Base-by-base conservation (phyloP, 2,329 filamentous ascomycete genomes). In the Hypoxylon sp. region DNA sequence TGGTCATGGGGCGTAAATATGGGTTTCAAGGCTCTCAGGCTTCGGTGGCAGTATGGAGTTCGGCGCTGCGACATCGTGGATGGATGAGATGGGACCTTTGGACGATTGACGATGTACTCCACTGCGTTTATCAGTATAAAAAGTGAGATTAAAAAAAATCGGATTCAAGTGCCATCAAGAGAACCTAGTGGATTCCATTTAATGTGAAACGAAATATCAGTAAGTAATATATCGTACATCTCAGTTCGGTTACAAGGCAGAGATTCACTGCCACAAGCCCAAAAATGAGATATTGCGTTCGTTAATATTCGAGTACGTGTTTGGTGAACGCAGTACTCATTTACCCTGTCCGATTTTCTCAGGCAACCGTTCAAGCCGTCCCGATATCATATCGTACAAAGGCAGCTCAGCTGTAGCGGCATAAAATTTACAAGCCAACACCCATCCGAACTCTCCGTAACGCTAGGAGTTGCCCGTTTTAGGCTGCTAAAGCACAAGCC, bases 301-400 rank as follows among this genome's bases (percentile, higher is more conserved):
- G 18, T 40, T 40, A 32, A 55, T 52, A 26, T 52, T 36, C 8
- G 22, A 54, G 44, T 61, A 60, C 38, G 60, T 56, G 11, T 46
- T 18, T 22, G 50, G 30, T 49, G 42, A 48, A 32, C 22, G 9
- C 24, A 32, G 40, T 28, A 20, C 18, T 45, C 54, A 55, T 54
- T 24, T 45, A 14, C 36, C 32, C 30, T 45, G 22, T 54, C 22
- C 46, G 32, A 46, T 32, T 42, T 36, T 32, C 20, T 45, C 9
- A 46, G 20, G 24, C 20, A 52, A 46, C 4, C 28, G 24, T 26
- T 8, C 24, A 22, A 22, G 18, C 44, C 33, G 28, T 12, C 50
- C 44, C 33, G 8, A 49, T 24, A 24, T 28, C 42, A 38, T 59
- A 60, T 59, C 55, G 48, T 64, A 64, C 51, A 64, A 28, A 26